Evolutionary conservation across 108 stramenopile genomes (phyloP).

Genomic region (Cyclotella atomus): DNA sequence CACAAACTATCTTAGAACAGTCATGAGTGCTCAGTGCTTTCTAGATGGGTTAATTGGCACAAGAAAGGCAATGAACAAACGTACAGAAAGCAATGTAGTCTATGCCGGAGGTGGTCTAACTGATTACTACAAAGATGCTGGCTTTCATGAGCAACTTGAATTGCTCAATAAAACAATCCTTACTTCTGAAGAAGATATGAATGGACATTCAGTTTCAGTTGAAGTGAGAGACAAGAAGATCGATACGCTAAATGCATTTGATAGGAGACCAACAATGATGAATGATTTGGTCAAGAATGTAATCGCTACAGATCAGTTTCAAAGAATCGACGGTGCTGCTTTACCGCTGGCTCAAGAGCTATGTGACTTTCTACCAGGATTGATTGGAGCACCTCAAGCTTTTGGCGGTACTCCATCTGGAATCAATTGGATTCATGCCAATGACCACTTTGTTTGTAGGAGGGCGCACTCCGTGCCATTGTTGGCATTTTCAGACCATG

Average conservation of each 20-base stretch:
- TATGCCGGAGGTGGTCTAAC: conserved; percentile 44
- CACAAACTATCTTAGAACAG: conserved; percentile 82
- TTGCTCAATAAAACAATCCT: conserved; percentile 30
- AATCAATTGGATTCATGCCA: conserved; percentile 80
- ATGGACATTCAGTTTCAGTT: conserved; percentile 23
- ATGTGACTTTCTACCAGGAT: conserved; percentile 65
- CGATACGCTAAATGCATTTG: conserved; percentile 83
- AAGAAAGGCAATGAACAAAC: background rate
- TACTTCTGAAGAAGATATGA: conserved; percentile 24
- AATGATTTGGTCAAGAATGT: conserved; percentile 65
- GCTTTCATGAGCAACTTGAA: conserved; percentile 22
- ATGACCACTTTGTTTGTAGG: conserved; percentile 84
- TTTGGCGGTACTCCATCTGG: conserved; percentile 58
- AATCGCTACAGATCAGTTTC: conserved; percentile 61
- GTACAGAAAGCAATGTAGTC: background rate
- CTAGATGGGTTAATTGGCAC: conserved; percentile 73
- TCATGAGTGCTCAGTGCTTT: conserved; percentile 74
- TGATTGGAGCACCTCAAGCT: conserved; percentile 42
- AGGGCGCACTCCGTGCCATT: conserved; percentile 61
- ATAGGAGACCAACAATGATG: conserved; percentile 73
- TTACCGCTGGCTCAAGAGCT: conserved; percentile 65
- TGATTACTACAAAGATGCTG: conserved; percentile 46
- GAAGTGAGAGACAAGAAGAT: conserved; percentile 57
- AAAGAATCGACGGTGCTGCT: conserved; percentile 59
- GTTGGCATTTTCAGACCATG: conserved; percentile 58